Percentiles rank a stretch among this genome's conserved stretches.
phyloP scores from a whole-genome alignment of 2,329 filamentous ascomycete genomes.

The Sphaceloma murrayae region DNA sequence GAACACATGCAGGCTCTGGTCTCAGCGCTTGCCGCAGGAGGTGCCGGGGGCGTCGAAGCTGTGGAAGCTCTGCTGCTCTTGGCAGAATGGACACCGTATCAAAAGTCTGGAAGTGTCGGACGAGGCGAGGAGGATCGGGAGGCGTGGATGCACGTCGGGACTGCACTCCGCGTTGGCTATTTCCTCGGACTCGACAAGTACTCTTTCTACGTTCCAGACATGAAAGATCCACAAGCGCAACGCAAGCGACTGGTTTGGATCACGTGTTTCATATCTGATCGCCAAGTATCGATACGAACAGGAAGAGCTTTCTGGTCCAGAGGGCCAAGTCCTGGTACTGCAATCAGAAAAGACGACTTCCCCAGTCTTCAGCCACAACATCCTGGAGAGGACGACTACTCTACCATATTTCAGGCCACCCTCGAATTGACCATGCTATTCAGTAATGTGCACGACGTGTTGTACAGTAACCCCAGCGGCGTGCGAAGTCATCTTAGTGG shows the following conservation, averaged over 20 bases:
- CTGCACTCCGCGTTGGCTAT: conserved; percentile 59
- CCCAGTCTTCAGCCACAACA: conserved; percentile 52
- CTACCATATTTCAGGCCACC: conserved; percentile 60
- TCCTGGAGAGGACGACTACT: conserved; percentile 56
- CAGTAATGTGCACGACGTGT: conserved; percentile 62
- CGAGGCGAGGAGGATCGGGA: conserved; percentile 65
- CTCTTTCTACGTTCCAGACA: conserved; percentile 52
- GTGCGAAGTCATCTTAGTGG: conserved; percentile 61
- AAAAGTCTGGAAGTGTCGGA: conserved; percentile 53
- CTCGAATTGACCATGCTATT: conserved; percentile 63
- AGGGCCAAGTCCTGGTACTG: conserved; percentile 57
- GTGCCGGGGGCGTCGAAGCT: conserved; percentile 58
- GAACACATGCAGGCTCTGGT: conserved; percentile 61
- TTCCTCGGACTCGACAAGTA: conserved; percentile 61
- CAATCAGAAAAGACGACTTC: conserved; percentile 56
- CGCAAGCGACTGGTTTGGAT: conserved; percentile 61
- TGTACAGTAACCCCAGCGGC: conserved; percentile 62
- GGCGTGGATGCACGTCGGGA: conserved; percentile 68
- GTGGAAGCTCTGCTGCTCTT: conserved; percentile 61
- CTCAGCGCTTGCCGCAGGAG: conserved; percentile 56
- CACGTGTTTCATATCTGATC: conserved; percentile 56
- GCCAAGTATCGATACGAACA: conserved; percentile 60
- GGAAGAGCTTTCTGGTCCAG: conserved; percentile 66
- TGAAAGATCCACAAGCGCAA: conserved; percentile 50
- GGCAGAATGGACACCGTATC: conserved; percentile 63